These are phyloP conservation scores for Quercus tomentella DNA, from an alignment of 331 rosid species.

Conservation along the genomic window DNA sequence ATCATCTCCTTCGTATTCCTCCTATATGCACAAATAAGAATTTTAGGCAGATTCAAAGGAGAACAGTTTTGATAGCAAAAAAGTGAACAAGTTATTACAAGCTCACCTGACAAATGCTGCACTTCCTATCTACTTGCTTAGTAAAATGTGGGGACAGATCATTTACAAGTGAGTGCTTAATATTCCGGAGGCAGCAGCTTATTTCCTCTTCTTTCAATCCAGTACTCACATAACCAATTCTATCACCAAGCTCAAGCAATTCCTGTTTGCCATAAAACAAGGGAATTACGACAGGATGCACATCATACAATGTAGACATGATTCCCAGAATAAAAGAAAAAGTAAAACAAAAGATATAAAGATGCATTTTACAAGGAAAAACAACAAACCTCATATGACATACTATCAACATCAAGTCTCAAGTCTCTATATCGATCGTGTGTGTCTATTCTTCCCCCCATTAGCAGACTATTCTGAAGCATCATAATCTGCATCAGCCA, in stretches of 20 bases:
- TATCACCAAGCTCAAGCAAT: slow-evolving; percentile 87
- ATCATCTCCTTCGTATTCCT: slow-evolving; percentile 81
- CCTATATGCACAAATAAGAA: slow-evolving; percentile 39
- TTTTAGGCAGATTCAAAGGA: not conserved
- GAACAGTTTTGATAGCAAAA: not conserved
- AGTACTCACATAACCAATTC: slow-evolving; percentile 84
- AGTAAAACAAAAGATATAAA: not conserved
- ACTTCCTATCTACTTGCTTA: slow-evolving; percentile 53
- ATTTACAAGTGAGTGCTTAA: slow-evolving; percentile 34
- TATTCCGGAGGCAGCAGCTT: slow-evolving; percentile 47
- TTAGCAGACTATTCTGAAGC: slow-evolving; percentile 64
- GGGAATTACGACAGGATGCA: not conserved
- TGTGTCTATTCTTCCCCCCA: slow-evolving; percentile 62
- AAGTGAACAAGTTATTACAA: not conserved
- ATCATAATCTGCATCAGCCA: slow-evolving; percentile 67
- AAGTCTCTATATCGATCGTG: slow-evolving; percentile 73
- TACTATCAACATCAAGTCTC: slow-evolving; percentile 94
- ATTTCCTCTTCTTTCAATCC: slow-evolving; percentile 88
- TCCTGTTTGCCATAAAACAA: slow-evolving; percentile 39
- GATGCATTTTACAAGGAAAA: not conserved
- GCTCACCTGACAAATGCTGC: slow-evolving; percentile 91
- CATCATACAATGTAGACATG: not conserved
- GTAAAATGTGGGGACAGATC: slow-evolving; percentile 38
- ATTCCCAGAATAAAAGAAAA: not conserved
- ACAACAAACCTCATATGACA: slow-evolving; percentile 80